Evolutionary conservation across 495 filamentous ascomycete genomes (phyloP).

Genomic region (Aspergillus affinis): DNA sequence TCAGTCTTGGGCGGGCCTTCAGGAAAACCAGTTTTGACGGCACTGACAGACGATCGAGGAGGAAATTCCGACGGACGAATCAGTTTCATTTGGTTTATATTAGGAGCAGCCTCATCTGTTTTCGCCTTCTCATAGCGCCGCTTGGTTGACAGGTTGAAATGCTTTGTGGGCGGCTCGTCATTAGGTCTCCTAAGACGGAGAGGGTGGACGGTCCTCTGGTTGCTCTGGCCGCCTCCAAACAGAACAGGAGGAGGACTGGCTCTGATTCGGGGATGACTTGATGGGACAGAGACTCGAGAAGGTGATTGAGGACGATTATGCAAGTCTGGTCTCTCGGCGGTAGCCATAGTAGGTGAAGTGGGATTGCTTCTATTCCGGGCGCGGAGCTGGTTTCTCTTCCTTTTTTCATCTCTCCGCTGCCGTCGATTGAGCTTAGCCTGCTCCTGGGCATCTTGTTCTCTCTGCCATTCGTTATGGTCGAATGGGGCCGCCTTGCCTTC

Average conservation of each 20-base stretch:
- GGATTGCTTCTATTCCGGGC: background rate
- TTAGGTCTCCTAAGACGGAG: background rate
- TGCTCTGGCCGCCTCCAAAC: background rate
- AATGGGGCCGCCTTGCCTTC: constrained; percentile 44
- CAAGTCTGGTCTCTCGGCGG: no score
- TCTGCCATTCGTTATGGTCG: constrained; percentile 48
- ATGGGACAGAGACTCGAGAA: no score
- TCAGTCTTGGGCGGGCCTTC: background rate
- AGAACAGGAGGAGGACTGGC: background rate
- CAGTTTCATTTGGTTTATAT: background rate
- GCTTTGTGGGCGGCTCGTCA: background rate
- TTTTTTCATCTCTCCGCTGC: constrained; percentile 47
- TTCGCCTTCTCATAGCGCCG: background rate
- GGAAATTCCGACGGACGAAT: background rate
- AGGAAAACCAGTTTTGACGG: background rate
- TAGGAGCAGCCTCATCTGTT: background rate
- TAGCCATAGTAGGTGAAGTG: background rate
- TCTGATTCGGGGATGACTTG: background rate
- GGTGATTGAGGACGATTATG: no score
- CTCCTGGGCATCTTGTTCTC: constrained; percentile 21
- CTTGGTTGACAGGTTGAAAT: background rate
- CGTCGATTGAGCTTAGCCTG: constrained; percentile 42
- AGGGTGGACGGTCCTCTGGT: background rate
- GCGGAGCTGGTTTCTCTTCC: constrained; percentile 32
- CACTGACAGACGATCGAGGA: background rate